Conservation (phyloP, 352 stramenopile genomes). For the Phytophthora ohioensis region DNA sequence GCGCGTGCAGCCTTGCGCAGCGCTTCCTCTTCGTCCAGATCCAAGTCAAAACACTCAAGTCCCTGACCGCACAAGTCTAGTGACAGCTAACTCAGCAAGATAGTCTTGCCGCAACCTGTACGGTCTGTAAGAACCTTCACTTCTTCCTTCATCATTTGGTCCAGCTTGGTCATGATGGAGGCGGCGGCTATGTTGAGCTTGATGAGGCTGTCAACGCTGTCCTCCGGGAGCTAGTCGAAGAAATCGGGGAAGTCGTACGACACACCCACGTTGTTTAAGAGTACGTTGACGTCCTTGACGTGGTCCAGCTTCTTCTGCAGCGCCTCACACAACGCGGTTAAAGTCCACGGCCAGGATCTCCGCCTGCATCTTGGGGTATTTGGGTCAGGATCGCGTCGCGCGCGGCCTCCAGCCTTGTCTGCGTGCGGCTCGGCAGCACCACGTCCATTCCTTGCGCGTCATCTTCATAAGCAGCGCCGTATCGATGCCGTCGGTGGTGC, state of each 20-base stretch:
- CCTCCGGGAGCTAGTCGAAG: slow-evolving; percentile 96
- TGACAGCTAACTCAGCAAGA: too few species aligned
- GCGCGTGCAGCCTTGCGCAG: slow-evolving; percentile 71
- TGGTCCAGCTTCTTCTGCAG: slow-evolving; percentile 68
- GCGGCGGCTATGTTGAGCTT: slow-evolving; percentile 87
- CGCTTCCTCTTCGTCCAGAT: slow-evolving; percentile 66
- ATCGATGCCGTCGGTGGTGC: slow-evolving; percentile 94
- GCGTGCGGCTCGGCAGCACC: slow-evolving; percentile 97
- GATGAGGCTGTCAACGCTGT: slow-evolving; percentile 93
- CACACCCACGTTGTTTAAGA: slow-evolving; percentile 99
- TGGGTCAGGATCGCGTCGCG: slow-evolving; percentile 94
- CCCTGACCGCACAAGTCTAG: too few species aligned
- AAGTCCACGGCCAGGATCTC: slow-evolving; percentile 95
- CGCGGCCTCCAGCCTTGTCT: slow-evolving; percentile 95
- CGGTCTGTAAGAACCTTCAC: too few species aligned
- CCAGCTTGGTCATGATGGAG: slow-evolving; percentile 88
- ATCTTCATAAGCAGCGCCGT: slow-evolving; percentile 95
- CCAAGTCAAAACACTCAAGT: slow-evolving; percentile 45
- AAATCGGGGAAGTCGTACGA: slow-evolving; percentile 98
- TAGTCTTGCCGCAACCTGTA: too few species aligned
- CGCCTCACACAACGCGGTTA: slow-evolving; percentile 81
- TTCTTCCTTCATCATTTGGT: too few species aligned
- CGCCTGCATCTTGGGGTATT: slow-evolving; percentile 91
- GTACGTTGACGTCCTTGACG: slow-evolving; percentile 95
- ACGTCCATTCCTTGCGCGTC: slow-evolving; percentile 97